Percentiles rank a stretch among this genome's conserved stretches.
Evolutionary conservation across 1,139 yeast species (phyloP).

Genomic region (Komagataea norvegica): DNA sequence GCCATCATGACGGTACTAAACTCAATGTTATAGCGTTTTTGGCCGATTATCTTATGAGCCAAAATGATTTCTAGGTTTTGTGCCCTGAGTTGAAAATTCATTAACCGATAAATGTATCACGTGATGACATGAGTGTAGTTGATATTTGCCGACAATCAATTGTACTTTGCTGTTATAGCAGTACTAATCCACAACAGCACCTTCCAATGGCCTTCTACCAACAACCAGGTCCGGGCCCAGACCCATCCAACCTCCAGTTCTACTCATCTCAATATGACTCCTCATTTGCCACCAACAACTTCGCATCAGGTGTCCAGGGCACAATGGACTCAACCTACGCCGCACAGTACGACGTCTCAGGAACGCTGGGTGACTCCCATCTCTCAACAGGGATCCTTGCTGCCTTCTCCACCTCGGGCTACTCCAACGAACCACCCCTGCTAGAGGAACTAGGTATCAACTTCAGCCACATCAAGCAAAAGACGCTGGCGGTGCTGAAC

Average conservation of each 20-base stretch:
- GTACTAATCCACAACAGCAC: no score
- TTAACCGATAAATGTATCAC: no score
- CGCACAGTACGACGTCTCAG: constrained; percentile 40
- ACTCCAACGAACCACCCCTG: constrained; percentile 89
- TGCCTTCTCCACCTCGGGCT: constrained; percentile 91
- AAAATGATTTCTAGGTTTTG: no score
- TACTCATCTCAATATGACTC: constrained; percentile 29
- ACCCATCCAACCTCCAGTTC: constrained; percentile 29
- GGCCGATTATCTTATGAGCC: no score
- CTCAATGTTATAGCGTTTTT: no score
- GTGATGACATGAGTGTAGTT: no score
- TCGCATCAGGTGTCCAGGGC: constrained; percentile 30
- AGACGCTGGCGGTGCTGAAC: constrained; percentile 82
- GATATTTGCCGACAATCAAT: no score
- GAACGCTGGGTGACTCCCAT: constrained; percentile 49
- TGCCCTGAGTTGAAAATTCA: no score
- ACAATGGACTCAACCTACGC: constrained; percentile 26
- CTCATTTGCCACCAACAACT: constrained; percentile 5
- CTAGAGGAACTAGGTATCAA: constrained; percentile 92
- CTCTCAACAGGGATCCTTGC: constrained; percentile 77
- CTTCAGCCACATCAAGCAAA: constrained; percentile 77
- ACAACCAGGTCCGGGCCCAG: constrained; percentile 9
- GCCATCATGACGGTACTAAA: no score
- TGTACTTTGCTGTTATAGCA: no score
- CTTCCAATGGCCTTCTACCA: constrained; percentile 20